phyloP scores from a whole-genome alignment of 208 protist species.

The Phytomonas sp. region DNA sequence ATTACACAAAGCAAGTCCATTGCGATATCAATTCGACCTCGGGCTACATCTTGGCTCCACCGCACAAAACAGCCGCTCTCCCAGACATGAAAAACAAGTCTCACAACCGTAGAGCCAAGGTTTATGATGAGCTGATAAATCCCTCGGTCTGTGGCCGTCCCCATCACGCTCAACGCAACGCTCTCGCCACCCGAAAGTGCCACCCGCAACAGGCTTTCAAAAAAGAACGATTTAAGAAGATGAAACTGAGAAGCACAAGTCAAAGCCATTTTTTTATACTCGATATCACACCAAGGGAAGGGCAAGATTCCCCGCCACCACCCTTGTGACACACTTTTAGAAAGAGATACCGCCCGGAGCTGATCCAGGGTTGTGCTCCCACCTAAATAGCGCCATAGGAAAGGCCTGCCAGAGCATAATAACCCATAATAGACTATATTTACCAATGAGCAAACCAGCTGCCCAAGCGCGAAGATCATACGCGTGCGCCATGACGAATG shows the following conservation, averaged over 20 bases:
- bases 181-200: slow-evolving; percentile 83
- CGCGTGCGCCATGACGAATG: slow-evolving; percentile 31
- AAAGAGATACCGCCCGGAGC: slow-evolving; percentile 20
- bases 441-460: slow-evolving; percentile 37
- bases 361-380: slow-evolving; percentile 19
- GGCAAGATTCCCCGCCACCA: slow-evolving; percentile 8
- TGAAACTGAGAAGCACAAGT: slow-evolving; percentile 14
- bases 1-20: slow-evolving; percentile 53
- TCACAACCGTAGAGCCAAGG: slow-evolving; percentile 79
- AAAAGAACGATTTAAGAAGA: slow-evolving; percentile 54
- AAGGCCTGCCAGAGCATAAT: slow-evolving; percentile 21
- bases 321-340: not conserved
- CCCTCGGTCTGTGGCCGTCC: slow-evolving; percentile 56
- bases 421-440: slow-evolving; percentile 41
- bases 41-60: slow-evolving; percentile 61
- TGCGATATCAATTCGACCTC: slow-evolving; percentile 21
- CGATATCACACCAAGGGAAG: slow-evolving; percentile 26
- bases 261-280: not conserved
- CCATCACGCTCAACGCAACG: slow-evolving; percentile 67
- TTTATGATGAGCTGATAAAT: slow-evolving; percentile 81
- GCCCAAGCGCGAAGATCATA: slow-evolving; percentile 46
- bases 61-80: slow-evolving; percentile 77
- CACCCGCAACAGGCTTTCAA: slow-evolving; percentile 77
- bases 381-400: slow-evolving; percentile 17
- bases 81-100: slow-evolving; percentile 88